phyloP scores from a whole-genome alignment of 768 basidiomycete species.

The Inosperma sp. region DNA sequence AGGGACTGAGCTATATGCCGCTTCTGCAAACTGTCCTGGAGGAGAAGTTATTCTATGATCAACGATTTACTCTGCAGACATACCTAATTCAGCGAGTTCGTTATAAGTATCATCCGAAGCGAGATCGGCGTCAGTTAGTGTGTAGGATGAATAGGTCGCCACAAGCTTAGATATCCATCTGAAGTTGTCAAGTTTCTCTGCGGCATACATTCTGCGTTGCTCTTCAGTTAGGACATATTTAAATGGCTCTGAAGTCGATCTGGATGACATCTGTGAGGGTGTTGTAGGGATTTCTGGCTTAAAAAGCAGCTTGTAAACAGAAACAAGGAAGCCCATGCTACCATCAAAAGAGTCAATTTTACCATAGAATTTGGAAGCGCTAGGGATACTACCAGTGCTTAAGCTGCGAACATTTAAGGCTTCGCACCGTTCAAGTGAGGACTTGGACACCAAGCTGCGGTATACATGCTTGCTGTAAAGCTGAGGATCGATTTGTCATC shows the following conservation, averaged over 20 bases:
- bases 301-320: too few relatives aligned
- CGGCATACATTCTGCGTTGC: conserved; percentile 46
- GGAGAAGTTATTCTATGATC: not conserved
- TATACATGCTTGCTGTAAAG: too few relatives aligned
- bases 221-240: conserved; percentile 32
- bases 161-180: conserved; percentile 48
- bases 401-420: too few relatives aligned
- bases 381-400: too few relatives aligned
- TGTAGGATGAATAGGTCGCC: conserved; percentile 42
- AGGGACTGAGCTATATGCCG: conserved; percentile 43
- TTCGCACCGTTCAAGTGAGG: too few relatives aligned
- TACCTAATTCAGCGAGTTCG: conserved; percentile 44
- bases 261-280: too few relatives aligned
- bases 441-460: too few relatives aligned
- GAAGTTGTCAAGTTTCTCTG: conserved; percentile 52
- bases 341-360: too few relatives aligned
- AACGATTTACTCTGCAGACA: conserved; percentile 7
- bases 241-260: not conserved
- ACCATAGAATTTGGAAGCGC: too few relatives aligned
- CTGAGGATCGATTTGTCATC: too few relatives aligned
- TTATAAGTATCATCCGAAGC: conserved; percentile 33
- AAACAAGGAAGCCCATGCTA: too few relatives aligned
- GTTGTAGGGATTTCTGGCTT: too few relatives aligned
- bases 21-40: conserved; percentile 52
- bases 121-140: conserved; percentile 39